Percentiles rank a stretch among this genome's conserved stretches.
phyloP scores from a whole-genome alignment of 192 early-diverging fungal genomes.

The Mycoemilia scoparia region DNA sequence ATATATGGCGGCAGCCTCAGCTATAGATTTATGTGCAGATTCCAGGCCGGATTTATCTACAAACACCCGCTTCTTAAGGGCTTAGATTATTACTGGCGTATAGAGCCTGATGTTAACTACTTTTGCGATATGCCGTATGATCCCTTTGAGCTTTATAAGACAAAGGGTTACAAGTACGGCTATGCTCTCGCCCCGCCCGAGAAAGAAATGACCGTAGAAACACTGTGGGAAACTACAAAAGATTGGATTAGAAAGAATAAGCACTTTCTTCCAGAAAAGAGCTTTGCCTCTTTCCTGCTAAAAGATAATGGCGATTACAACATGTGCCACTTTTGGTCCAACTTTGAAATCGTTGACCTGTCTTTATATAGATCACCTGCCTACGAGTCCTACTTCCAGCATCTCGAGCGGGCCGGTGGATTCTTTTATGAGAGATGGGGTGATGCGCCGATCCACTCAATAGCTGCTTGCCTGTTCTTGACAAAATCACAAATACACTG shows the following conservation, averaged over 20 bases:
- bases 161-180: slow-evolving; percentile 2
- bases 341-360: slow-evolving; percentile 57
- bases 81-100: slow-evolving; percentile 5
- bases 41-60: slow-evolving; percentile 1
- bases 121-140: slow-evolving; percentile 5
- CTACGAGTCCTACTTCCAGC: slow-evolving; percentile 29
- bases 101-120: slow-evolving; percentile 4
- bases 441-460: slow-evolving; percentile 34
- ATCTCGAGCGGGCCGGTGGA: slow-evolving; percentile 28
- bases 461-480: slow-evolving; percentile 33
- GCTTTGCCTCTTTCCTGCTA: neutral
- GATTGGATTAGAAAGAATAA: neutral
- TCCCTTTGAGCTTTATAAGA: slow-evolving; percentile 4
- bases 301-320: slow-evolving; percentile 16
- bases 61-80: slow-evolving; percentile 2
- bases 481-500: slow-evolving; percentile 32
- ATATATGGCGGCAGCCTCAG: slow-evolving; percentile 1
- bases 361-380: slow-evolving; percentile 26
- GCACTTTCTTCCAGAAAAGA: neutral
- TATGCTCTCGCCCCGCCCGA: slow-evolving; percentile 1
- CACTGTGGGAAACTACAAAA: slow-evolving; percentile 1
- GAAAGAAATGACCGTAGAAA: slow-evolving; percentile 1
- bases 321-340: slow-evolving; percentile 51
- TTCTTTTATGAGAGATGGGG: slow-evolving; percentile 37
- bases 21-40: slow-evolving; percentile 2